These are phyloP conservation scores for Crithidia fasciculata DNA, from an alignment of 208 protist species.

Conservation along the genomic window DNA sequence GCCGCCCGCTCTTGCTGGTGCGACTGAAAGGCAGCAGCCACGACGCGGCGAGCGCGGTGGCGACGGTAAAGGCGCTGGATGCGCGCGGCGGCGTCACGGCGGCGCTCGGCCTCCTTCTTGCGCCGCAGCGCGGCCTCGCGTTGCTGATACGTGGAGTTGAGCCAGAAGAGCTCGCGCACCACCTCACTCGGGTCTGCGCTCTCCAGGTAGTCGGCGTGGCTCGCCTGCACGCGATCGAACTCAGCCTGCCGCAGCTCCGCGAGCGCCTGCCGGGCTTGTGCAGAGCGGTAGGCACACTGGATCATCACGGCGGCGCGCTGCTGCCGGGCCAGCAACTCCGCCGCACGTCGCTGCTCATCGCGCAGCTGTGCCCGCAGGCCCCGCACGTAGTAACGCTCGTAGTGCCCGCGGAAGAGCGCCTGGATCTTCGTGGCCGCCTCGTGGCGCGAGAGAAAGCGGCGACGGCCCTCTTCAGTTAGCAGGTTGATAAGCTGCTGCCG, in stretches of 20 bases:
- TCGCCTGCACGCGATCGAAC: slow-evolving; percentile 46
- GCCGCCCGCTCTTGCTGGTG: slow-evolving; percentile 32
- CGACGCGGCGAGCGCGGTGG: slow-evolving; percentile 35
- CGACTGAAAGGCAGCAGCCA: slow-evolving; percentile 15
- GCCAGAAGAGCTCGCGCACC: slow-evolving; percentile 89
- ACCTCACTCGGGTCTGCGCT: slow-evolving; percentile 69
- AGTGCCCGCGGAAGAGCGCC: slow-evolving; percentile 76
- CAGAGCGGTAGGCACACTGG: slow-evolving; percentile 68
- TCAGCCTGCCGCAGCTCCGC: slow-evolving; percentile 35
- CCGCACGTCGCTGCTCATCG: slow-evolving; percentile 41
- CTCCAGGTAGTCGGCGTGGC: slow-evolving; percentile 51
- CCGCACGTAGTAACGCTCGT: slow-evolving; percentile 74
- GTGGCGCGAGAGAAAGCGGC: slow-evolving; percentile 49
- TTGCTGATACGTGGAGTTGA: slow-evolving; percentile 48
- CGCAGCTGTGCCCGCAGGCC: slow-evolving; percentile 53
- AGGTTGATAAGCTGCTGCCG: slow-evolving; percentile 41
- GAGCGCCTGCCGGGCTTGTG: slow-evolving; percentile 41
- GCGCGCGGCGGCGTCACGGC: slow-evolving; percentile 38
- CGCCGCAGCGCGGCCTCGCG: slow-evolving; percentile 47
- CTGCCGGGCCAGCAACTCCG: slow-evolving; percentile 45
- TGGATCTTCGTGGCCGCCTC: slow-evolving; percentile 75
- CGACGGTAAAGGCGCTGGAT: slow-evolving; percentile 70
- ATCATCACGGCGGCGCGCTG: slow-evolving; percentile 60
- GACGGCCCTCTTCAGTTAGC: slow-evolving; percentile 43
- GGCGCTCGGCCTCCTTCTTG: slow-evolving; percentile 22